Conservation (phyloP, 129 eudicot genomes). For the sunflower (Helianthus annuus) region DNA sequence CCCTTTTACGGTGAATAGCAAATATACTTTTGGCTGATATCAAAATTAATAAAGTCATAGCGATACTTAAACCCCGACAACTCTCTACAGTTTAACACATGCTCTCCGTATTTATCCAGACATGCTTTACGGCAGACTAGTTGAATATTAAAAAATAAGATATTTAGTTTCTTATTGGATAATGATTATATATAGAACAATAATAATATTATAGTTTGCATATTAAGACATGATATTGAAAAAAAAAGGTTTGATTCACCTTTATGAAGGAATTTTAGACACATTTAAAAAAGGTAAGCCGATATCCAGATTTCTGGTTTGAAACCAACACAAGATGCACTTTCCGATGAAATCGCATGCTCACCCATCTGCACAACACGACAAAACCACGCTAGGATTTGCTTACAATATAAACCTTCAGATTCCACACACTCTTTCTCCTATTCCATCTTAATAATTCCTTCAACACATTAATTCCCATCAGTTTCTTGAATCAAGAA, state of each 20-base stretch:
- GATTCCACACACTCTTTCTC: slow-evolving; percentile 37
- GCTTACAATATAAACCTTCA: slow-evolving; percentile 36
- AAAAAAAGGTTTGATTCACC: neutral
- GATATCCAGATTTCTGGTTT: slow-evolving; percentile 16
- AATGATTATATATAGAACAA: neutral
- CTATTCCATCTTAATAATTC: slow-evolving; percentile 8
- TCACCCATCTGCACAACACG: slow-evolving; percentile 38
- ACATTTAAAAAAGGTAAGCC: neutral
- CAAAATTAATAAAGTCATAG: too few species aligned
- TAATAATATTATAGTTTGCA: neutral
- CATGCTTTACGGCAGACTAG: too few species aligned
- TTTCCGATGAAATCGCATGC: slow-evolving; percentile 46
- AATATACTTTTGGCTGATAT: too few species aligned
- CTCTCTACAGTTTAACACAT: too few species aligned
- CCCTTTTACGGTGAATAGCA: too few species aligned
- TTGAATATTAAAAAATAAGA: too few species aligned
- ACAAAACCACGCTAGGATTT: slow-evolving; percentile 61
- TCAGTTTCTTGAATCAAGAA: slow-evolving; percentile 15
- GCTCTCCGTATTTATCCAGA: too few species aligned
- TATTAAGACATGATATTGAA: neutral
- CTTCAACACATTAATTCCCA: neutral
- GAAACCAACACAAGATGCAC: slow-evolving; percentile 47
- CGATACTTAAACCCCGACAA: too few species aligned
- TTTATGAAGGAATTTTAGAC: neutral
- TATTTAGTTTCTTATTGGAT: too few species aligned